Evolutionary conservation across 148 eudicot species (phyloP).

Genomic region (Beta vulgaris): DNA sequence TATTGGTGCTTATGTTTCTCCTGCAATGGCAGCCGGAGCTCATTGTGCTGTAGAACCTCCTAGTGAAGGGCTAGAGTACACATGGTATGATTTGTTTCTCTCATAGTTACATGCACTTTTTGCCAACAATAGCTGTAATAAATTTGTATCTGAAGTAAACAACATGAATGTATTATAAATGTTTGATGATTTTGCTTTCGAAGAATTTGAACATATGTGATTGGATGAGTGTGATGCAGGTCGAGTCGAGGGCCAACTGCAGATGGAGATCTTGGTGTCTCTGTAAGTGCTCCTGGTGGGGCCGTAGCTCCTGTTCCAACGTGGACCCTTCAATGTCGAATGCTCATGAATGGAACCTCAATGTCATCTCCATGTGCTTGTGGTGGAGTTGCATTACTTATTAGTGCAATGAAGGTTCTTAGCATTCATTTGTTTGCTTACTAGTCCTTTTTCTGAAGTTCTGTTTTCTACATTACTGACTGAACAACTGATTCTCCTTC

Average conservation of each 20-base stretch:
- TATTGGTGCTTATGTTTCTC: slow-evolving; percentile 98
- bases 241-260: slow-evolving; percentile 98
- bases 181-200: background rate
- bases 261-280: slow-evolving; percentile 96
- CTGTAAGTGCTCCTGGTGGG: slow-evolving; percentile 96
- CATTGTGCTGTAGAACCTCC: slow-evolving; percentile 86
- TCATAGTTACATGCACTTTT: background rate
- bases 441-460: slow-evolving; percentile 1
- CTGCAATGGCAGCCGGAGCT: slow-evolving; percentile 97
- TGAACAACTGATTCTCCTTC: no score
- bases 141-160: background rate
- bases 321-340: slow-evolving; percentile 94
- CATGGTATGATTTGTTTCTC: slow-evolving; percentile 84
- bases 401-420: slow-evolving; percentile 94
- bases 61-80: slow-evolving; percentile 88
- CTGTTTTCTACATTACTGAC: background rate
- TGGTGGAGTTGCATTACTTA: slow-evolving; percentile 84
- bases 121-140: background rate
- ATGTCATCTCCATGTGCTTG: slow-evolving; percentile 99
- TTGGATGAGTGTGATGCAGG: slow-evolving; percentile 50
- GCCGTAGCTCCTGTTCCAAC: slow-evolving; percentile 99
- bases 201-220: background rate
- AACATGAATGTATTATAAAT: background rate
- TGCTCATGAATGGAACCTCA: slow-evolving; percentile 99
- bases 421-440: slow-evolving; percentile 19